These are phyloP conservation scores for Phaeoacremonium minimum DNA, from an alignment of 2,329 filamentous ascomycete genomes.

Conservation along the genomic window DNA sequence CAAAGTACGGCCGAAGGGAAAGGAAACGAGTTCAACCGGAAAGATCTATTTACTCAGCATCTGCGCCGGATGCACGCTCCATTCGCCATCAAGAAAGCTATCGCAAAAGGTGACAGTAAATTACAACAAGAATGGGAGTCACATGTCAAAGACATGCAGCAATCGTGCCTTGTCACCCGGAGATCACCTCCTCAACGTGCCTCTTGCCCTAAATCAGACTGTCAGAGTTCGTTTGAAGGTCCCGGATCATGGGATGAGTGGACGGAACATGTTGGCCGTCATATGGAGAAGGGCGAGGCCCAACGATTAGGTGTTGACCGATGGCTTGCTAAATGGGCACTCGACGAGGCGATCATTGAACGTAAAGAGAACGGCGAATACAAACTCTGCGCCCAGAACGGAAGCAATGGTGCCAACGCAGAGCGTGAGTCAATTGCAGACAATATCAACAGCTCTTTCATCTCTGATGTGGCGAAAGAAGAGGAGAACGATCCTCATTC, in stretches of 20 bases:
- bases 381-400: conserved; percentile 42
- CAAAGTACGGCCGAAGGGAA: conserved; percentile 49
- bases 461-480: conserved; percentile 10
- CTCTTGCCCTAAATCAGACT: conserved; percentile 68
- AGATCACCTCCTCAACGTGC: conserved; percentile 68
- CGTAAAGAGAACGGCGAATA: conserved; percentile 51
- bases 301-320: conserved; percentile 52
- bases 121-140: conserved; percentile 59
- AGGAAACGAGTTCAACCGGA: conserved; percentile 79
- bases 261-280: conserved; percentile 87
- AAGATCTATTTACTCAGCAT: conserved; percentile 94
- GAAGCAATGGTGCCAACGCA: conserved; percentile 16
- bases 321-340: conserved; percentile 56
- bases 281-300: conserved; percentile 74
- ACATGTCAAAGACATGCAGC: conserved; percentile 66
- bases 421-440: conserved; percentile 15
- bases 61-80: conserved; percentile 89
- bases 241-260: conserved; percentile 79
- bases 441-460: conserved; percentile 8
- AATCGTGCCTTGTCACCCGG: conserved; percentile 67
- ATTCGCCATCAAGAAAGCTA: conserved; percentile 55
- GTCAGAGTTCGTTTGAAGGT: conserved; percentile 66
- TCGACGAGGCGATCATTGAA: conserved; percentile 61
- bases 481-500: conserved; percentile 20
- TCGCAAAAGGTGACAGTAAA: conserved; percentile 54